Evolutionary conservation across 2,329 filamentous ascomycete genomes (phyloP).

Genomic region (Trichoderma sp.): DNA sequence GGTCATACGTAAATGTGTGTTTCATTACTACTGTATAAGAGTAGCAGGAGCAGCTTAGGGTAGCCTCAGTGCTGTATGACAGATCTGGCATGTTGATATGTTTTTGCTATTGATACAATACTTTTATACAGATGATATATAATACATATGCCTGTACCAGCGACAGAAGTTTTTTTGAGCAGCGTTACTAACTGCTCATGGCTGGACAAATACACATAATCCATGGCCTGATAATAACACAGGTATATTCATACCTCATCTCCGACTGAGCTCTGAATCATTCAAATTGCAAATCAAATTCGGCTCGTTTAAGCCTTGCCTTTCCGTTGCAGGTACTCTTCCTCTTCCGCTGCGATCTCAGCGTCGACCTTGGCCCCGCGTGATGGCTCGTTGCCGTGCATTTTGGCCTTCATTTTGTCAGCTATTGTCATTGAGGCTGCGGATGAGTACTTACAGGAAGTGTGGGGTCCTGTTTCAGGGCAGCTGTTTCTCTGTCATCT

Average conservation of each 20-base stretch:
- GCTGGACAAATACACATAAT: background rate
- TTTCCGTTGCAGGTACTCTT: conserved; percentile 66
- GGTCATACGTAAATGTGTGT: no score
- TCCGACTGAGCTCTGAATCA: background rate
- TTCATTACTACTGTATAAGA: background rate
- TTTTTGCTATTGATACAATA: no score
- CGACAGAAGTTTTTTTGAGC: background rate
- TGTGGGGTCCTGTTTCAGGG: conserved; percentile 63
- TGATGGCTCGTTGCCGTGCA: conserved; percentile 74
- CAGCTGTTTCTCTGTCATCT: conserved; percentile 48
- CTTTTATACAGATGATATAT: background rate
- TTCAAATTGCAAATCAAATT: background rate
- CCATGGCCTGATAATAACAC: background rate
- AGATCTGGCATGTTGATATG: no score
- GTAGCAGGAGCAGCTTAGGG: background rate
- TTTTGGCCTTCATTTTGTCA: conserved; percentile 52
- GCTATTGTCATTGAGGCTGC: background rate
- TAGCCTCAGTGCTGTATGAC: no score
- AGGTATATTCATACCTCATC: background rate
- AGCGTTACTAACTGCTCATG: background rate
- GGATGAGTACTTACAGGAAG: conserved; percentile 50
- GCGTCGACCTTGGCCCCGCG: conserved; percentile 74
- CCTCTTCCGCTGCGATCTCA: conserved; percentile 68
- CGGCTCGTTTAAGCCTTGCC: conserved; percentile 35
- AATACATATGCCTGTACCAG: background rate